Base-by-base conservation (phyloP, 2,329 filamentous ascomycete genomes). In the Aureobasidium pullulans region DNA sequence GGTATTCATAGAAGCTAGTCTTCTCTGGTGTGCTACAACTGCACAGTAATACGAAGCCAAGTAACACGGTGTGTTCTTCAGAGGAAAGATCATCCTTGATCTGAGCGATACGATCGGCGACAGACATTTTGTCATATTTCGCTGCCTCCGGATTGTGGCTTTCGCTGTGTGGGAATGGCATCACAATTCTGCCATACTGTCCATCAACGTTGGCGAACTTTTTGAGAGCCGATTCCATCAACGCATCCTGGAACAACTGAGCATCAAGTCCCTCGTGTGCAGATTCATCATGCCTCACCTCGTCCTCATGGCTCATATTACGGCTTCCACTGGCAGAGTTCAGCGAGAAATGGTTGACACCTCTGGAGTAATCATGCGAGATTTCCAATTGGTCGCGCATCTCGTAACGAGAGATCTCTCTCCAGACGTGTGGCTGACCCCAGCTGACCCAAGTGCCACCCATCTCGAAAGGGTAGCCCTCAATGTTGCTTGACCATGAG, bases 401-500 rank as follows among this genome's bases (percentile, higher is more conserved):
- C n/a, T 64, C 61, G 37, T 73, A 72, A 10, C 68, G 65, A 1
- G 63, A 64, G 0, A 72, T 53, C 48, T 73, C 69, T 15, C 46
- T 46, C 36, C 66, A 73, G 1, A 71, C 40, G 59, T 72, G 61
- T 4, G 64, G 65, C 29, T 66, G 64, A 19, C 61, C 57, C 76
- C 76, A 78, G 57, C 75, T 74, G 0, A 80, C 71, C 77, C 77
- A 81, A 0, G 77, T 79, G 0, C 79, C 79, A 0, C 78, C 78
- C 72, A 81, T 75, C 53, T 80, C 78, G 50, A 73, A 78, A 0
- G 72, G 71, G 13, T 78, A 75, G 0, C 75, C 76, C 0, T 68
- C 70, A 7, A 77, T 75, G 34, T 77, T 72, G 15, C 75, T 72
- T 0, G 74, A 75, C 74, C 75, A 80, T 2, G 77, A 76, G 0